Conservation (phyloP, 352 stramenopile genomes). For the Pythium utonaiense region DNA sequence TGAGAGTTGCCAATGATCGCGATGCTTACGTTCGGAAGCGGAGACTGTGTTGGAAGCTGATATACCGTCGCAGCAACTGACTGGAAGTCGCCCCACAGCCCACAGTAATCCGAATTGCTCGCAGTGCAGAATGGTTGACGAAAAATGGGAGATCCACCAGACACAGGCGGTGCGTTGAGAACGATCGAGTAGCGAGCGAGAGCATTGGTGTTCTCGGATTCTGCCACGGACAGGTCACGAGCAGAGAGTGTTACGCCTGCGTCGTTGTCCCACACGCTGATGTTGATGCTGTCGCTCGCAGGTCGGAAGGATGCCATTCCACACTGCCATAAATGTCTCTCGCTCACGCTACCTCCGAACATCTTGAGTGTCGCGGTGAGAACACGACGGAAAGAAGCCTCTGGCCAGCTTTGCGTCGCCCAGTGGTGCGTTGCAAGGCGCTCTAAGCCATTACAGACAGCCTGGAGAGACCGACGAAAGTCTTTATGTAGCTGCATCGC, state of each 20-base stretch:
- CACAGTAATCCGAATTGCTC: slow-evolving; percentile 36
- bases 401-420: slow-evolving; percentile 52
- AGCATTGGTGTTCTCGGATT: slow-evolving; percentile 16
- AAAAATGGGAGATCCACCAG: slow-evolving; percentile 4
- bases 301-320: slow-evolving; percentile 43
- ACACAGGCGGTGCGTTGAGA: slow-evolving; percentile 53
- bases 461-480: slow-evolving; percentile 37
- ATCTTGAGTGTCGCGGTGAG: slow-evolving; percentile 43
- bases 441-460: slow-evolving; percentile 46
- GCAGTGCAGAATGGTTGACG: slow-evolving; percentile 29
- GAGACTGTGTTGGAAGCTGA: not conserved
- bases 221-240: slow-evolving; percentile 29
- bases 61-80: slow-evolving; percentile 36
- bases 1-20: slow-evolving; percentile 48
- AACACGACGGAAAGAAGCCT: slow-evolving; percentile 40
- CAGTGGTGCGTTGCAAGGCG: slow-evolving; percentile 62
- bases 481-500: slow-evolving; percentile 33
- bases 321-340: slow-evolving; percentile 69
- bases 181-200: slow-evolving; percentile 49
- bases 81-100: slow-evolving; percentile 42
- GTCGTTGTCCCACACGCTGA: slow-evolving; percentile 82
- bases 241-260: slow-evolving; percentile 60
- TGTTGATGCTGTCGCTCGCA: slow-evolving; percentile 37
- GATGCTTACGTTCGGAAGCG: slow-evolving; percentile 46
- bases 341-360: slow-evolving; percentile 42